These are phyloP conservation scores for Plasmodium billcollinsi DNA, from an alignment of 169 alveolate species.

Conservation along the genomic window DNA sequence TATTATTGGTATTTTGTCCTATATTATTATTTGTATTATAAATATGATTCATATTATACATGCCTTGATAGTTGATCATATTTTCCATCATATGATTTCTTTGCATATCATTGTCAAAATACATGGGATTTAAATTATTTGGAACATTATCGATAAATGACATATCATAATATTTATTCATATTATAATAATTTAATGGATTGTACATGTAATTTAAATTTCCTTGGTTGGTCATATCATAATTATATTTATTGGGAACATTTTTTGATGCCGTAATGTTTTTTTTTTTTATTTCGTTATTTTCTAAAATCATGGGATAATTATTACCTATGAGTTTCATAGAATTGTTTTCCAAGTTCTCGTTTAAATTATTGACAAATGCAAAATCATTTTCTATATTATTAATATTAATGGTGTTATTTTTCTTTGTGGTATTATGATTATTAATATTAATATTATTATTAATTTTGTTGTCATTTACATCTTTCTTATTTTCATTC, in stretches of 20 bases:
- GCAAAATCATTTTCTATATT: not conserved
- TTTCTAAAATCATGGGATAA: conserved; percentile 14
- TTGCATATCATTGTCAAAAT: conserved; percentile 10
- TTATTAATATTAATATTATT: too few relatives aligned
- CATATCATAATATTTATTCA: conserved; percentile 27
- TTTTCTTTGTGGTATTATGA: not conserved
- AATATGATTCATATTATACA: conserved; percentile 12
- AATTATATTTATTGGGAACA: conserved; percentile 17
- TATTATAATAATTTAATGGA: conserved; percentile 5
- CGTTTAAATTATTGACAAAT: too few relatives aligned
- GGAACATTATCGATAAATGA: conserved; percentile 10
- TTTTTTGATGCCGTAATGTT: conserved; percentile 2
- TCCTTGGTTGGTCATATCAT: conserved; percentile 14
- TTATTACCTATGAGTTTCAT: not conserved
- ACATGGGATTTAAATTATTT: conserved; percentile 8
- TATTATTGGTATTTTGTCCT: not conserved
- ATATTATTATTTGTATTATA: not conserved
- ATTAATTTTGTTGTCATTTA: too few relatives aligned
- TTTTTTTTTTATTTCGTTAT: conserved; percentile 18
- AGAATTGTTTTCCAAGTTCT: too few relatives aligned
- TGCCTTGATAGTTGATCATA: conserved; percentile 20
- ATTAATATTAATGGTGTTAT: not conserved
- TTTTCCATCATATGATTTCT: conserved; percentile 34
- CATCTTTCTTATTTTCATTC: too few relatives aligned
- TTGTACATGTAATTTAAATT: conserved; percentile 36